phyloP scores from a whole-genome alignment of 208 protist species.

The Trypanosoma cruzi region DNA sequence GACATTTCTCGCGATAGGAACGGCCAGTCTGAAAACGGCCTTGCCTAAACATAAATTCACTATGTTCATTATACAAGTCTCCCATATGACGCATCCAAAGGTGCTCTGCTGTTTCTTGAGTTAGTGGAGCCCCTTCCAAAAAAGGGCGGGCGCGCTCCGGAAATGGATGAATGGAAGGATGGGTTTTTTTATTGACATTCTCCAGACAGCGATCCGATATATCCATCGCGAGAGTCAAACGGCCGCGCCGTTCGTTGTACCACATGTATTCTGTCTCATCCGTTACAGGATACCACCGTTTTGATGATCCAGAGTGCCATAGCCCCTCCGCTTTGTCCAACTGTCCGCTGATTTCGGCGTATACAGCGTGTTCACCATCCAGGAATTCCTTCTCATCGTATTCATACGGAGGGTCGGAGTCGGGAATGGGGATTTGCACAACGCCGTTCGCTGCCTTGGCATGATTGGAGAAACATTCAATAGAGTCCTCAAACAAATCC shows the following conservation, averaged over 20 bases:
- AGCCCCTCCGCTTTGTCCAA: constrained; percentile 84
- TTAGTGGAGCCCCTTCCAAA: constrained; percentile 84
- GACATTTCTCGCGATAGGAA: constrained; percentile 74
- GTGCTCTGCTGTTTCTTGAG: constrained; percentile 91
- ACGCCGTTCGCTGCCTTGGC: constrained; percentile 72
- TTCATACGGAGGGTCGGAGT: constrained; percentile 80
- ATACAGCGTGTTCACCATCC: constrained; percentile 83
- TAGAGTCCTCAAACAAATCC: constrained; percentile 82
- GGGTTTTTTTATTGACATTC: constrained; percentile 90
- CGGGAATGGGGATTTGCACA: constrained; percentile 87
- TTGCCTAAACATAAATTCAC: constrained; percentile 79
- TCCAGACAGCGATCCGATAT: constrained; percentile 89
- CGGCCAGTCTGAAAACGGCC: constrained; percentile 74
- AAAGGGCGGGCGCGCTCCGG: constrained; percentile 82
- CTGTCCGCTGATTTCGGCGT: constrained; percentile 75
- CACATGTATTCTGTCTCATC: constrained; percentile 93
- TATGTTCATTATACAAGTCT: constrained; percentile 88
- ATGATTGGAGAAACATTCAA: constrained; percentile 85
- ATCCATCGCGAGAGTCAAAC: constrained; percentile 75
- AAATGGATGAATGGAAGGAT: constrained; percentile 91
- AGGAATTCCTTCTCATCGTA: constrained; percentile 91
- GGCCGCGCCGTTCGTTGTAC: constrained; percentile 89
- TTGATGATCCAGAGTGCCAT: constrained; percentile 82
- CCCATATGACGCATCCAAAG: constrained; percentile 92
- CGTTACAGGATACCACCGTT: constrained; percentile 86